These are phyloP conservation scores for Ormosia semicastrata DNA, from an alignment of 306 rosid genomes.

Conservation along the genomic window DNA sequence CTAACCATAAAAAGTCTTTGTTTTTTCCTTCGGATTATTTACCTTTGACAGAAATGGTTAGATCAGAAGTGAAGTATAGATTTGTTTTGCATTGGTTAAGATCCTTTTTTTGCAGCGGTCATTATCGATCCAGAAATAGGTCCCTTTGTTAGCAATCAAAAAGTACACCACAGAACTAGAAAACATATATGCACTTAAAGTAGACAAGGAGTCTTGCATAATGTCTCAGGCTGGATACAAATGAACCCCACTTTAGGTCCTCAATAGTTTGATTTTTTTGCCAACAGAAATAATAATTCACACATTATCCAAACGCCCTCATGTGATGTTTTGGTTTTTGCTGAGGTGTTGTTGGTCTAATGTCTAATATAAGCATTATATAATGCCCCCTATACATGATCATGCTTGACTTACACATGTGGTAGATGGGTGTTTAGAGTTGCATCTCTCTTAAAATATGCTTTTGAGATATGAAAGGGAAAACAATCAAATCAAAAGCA, in stretches of 20 bases:
- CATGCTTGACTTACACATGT: slow-evolving; percentile 4
- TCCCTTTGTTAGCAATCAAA: slow-evolving; percentile 1
- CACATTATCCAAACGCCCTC: slow-evolving; percentile 27
- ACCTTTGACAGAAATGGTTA: neutral
- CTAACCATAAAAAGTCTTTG: neutral
- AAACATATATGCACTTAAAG: slow-evolving; percentile 1
- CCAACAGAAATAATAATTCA: slow-evolving; percentile 25
- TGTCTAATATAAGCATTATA: neutral
- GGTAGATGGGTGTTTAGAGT: slow-evolving; percentile 6
- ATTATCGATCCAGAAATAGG: slow-evolving; percentile 3
- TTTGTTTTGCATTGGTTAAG: slow-evolving; percentile 3
- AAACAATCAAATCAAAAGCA: neutral
- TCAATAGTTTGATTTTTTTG: neutral
- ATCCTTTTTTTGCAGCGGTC: neutral
- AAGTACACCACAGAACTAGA: slow-evolving; percentile 12
- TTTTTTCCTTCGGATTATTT: neutral
- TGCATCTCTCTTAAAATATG: neutral
- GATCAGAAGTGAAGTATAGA: slow-evolving; percentile 16
- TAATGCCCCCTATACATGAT: neutral
- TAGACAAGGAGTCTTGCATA: slow-evolving; percentile 29
- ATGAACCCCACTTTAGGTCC: slow-evolving; percentile 22
- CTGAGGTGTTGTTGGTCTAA: slow-evolving; percentile 6
- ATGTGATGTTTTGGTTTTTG: slow-evolving; percentile 24
- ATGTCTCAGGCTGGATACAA: slow-evolving; percentile 3
- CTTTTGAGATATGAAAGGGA: neutral